These are phyloP conservation scores for Artomyces pyxidatus DNA, from an alignment of 768 basidiomycete species.

Conservation along the genomic window DNA sequence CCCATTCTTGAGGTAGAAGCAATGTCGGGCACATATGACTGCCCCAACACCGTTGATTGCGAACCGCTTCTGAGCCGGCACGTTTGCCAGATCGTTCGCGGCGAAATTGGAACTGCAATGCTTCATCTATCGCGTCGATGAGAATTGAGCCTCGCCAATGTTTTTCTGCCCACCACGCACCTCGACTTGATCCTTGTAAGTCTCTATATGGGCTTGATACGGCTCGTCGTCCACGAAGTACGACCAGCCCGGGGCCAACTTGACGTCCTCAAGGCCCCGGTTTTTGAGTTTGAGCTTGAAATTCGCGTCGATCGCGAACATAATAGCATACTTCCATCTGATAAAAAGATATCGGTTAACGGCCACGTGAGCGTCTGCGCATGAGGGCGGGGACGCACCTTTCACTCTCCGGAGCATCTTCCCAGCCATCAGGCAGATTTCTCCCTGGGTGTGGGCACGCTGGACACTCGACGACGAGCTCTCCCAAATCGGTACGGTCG, in stretches of 20 bases:
- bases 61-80: slow-evolving; percentile 11
- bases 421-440: not conserved
- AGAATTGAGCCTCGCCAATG: too few species aligned
- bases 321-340: slow-evolving; percentile 17
- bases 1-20: slow-evolving; percentile 14
- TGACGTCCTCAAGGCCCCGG: slow-evolving; percentile 2
- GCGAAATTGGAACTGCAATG: slow-evolving; percentile 8
- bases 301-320: slow-evolving; percentile 25
- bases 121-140: slow-evolving; percentile 19
- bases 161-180: too few species aligned
- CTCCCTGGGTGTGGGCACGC: not conserved
- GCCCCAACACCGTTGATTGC: slow-evolving; percentile 17
- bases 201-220: slow-evolving; percentile 1
- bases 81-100: slow-evolving; percentile 5
- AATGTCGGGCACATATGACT: slow-evolving; percentile 16
- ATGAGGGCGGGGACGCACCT: too few species aligned
- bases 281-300: slow-evolving; percentile 25
- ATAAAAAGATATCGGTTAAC: too few species aligned
- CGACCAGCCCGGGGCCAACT: slow-evolving; percentile 9
- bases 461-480: not conserved
- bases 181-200: not conserved
- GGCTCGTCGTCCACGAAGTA: slow-evolving; percentile 10
- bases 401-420: not conserved
- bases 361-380: too few species aligned
- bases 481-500: not conserved